These are phyloP conservation scores for Herpotrichia juniperi DNA, from an alignment of 2,329 filamentous ascomycete genomes.

Conservation along the genomic window DNA sequence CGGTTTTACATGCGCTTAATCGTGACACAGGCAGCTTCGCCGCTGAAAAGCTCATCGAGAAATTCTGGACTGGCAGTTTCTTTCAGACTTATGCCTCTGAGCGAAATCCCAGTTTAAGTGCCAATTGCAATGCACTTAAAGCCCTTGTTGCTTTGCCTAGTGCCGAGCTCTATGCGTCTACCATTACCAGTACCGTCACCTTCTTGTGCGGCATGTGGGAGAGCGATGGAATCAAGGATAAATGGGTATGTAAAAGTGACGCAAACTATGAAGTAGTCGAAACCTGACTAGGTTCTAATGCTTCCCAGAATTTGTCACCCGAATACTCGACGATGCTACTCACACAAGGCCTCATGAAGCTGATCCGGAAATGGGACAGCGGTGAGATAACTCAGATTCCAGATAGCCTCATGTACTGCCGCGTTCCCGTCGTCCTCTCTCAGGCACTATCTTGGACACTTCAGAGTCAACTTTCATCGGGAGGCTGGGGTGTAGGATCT, in stretches of 20 bases:
- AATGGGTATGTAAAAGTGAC: conserved; percentile 17
- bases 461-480: not conserved
- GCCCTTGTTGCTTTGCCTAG: conserved; percentile 26
- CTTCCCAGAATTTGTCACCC: conserved; percentile 7
- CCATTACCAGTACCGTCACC: conserved; percentile 11
- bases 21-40: not conserved
- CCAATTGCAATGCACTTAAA: conserved; percentile 43
- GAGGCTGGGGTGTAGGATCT: not conserved
- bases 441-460: not conserved
- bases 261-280: not conserved
- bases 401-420: conserved; percentile 1
- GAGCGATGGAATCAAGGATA: conserved; percentile 10
- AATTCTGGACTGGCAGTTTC: not conserved
- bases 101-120: conserved; percentile 39
- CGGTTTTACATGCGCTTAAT: not conserved
- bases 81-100: conserved; percentile 29
- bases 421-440: not conserved
- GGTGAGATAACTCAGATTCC: conserved; percentile 7
- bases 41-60: not conserved
- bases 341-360: conserved; percentile 8
- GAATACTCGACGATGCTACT: conserved; percentile 19
- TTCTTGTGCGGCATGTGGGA: conserved; percentile 14
- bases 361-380: conserved; percentile 12
- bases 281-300: not conserved
- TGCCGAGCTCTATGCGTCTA: conserved; percentile 6